Percentiles rank a stretch among this genome's conserved stretches.
Evolutionary conservation across 1,284 basidiomycete species (phyloP).

Genomic region (Hymenochaete sp.): DNA sequence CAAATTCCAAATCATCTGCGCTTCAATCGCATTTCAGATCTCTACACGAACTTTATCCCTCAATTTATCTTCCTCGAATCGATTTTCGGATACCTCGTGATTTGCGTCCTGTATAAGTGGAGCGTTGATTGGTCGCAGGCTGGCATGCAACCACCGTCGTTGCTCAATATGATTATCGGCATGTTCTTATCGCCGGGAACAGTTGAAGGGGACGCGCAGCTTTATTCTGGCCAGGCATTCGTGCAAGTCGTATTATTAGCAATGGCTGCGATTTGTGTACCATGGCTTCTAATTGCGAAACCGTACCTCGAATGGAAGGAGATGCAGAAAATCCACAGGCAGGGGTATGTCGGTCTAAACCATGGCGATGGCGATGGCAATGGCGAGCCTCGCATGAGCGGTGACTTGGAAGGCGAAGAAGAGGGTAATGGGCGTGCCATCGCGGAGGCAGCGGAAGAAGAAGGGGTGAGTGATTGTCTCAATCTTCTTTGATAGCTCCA

Average conservation of each 20-base stretch:
- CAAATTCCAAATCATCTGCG: conserved; percentile 93
- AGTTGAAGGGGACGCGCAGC: conserved; percentile 59
- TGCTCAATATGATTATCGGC: conserved; percentile 91
- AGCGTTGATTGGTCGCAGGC: conserved; percentile 81
- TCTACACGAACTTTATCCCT: conserved; percentile 93
- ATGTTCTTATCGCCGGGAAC: conserved; percentile 89
- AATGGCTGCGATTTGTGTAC: conserved; percentile 83
- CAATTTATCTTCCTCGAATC: conserved; percentile 96
- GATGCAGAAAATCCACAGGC: conserved; percentile 73
- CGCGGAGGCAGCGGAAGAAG: conserved; percentile 59
- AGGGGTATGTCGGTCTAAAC: conserved; percentile 74
- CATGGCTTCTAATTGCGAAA: conserved; percentile 90
- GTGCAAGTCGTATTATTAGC: conserved; percentile 79
- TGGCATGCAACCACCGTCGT: conserved; percentile 70
- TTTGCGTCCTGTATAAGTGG: conserved; percentile 99
- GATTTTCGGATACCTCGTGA: conserved; percentile 93
- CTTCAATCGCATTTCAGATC: conserved; percentile 80
- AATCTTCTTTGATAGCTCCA: background rate
- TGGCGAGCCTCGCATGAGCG: conserved; percentile 32
- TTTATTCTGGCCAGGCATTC: conserved; percentile 84
- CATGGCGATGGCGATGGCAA: conserved; percentile 49
- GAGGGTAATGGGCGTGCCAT: conserved; percentile 75
- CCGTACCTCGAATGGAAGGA: conserved; percentile 94
- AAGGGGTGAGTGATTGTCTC: conserved; percentile 44
- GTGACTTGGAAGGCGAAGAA: conserved; percentile 70